A percentile compares a stretch with the other conserved stretches of the same genome.
These are phyloP conservation scores for Backusella parvicylindrica DNA, from an alignment of 192 early-diverging fungal genomes.

Conservation along the genomic window DNA sequence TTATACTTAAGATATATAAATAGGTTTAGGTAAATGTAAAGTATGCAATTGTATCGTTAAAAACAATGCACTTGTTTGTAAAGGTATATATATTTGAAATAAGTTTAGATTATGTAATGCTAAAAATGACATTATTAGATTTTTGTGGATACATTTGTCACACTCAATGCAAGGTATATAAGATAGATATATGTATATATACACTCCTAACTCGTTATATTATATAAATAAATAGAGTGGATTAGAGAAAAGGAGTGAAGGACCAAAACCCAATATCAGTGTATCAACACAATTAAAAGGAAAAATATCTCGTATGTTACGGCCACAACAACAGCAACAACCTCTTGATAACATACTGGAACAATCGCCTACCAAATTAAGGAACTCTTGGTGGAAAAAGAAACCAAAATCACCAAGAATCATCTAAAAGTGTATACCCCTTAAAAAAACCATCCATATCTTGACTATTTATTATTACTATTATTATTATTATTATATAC, in stretches of 20 bases:
- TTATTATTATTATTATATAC: neutral
- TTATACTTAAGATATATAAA: too few species aligned
- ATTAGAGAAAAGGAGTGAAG: neutral
- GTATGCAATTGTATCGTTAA: conserved; percentile 44
- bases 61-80: conserved; percentile 51
- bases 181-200: neutral
- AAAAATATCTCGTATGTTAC: neutral
- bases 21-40: conserved; percentile 43
- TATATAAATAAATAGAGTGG: neutral
- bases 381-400: conserved; percentile 4
- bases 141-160: conserved; percentile 38
- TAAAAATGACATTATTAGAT: conserved; percentile 3
- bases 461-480: neutral
- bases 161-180: conserved; percentile 25
- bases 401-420: neutral
- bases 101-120: neutral
- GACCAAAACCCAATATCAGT: neutral
- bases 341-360: neutral
- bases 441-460: neutral
- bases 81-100: conserved; percentile 37
- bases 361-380: neutral
- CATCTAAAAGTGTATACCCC: neutral
- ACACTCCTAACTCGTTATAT: neutral
- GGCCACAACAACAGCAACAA: neutral
- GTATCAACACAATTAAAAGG: neutral